Evolutionary conservation across 805 yeast genomes (phyloP).

Genomic region (Candida maesae): DNA sequence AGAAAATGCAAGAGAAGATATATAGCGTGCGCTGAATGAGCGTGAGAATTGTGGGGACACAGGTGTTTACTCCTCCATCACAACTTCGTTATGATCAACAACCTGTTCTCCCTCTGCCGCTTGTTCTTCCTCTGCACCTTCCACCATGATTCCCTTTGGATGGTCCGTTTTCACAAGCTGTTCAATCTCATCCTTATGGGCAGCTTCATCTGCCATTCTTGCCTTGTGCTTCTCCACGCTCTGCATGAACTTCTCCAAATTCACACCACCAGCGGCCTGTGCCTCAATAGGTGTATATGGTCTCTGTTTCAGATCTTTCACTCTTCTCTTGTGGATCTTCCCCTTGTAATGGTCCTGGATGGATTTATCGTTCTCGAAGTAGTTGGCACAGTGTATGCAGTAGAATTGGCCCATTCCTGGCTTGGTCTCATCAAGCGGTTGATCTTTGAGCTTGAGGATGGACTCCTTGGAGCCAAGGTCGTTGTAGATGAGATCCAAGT

Average conservation of each 20-base stretch:
- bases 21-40: no score
- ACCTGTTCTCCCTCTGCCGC: conserved; percentile 12
- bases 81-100: conserved; percentile 25
- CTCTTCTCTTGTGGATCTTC: conserved; percentile 84
- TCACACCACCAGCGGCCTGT: conserved; percentile 84
- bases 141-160: conserved; percentile 28
- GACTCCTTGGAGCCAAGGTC: conserved; percentile 66
- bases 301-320: conserved; percentile 60
- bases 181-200: conserved; percentile 39
- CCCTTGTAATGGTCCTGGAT: conserved; percentile 68
- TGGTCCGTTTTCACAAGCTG: conserved; percentile 24
- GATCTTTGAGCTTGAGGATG: conserved; percentile 67
- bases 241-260: conserved; percentile 61
- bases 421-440: conserved; percentile 81
- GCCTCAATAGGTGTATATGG: conserved; percentile 89
- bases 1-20: no score
- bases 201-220: conserved; percentile 44
- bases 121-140: conserved; percentile 14
- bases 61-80: conserved; percentile 19
- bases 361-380: conserved; percentile 76
- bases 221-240: conserved; percentile 59
- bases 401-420: conserved; percentile 95
- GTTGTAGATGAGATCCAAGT: conserved; percentile 73
- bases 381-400: conserved; percentile 91
- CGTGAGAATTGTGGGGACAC: no score